Conservation (phyloP, 129 eudicot species). For the Heracleum sosnowskyi region DNA sequence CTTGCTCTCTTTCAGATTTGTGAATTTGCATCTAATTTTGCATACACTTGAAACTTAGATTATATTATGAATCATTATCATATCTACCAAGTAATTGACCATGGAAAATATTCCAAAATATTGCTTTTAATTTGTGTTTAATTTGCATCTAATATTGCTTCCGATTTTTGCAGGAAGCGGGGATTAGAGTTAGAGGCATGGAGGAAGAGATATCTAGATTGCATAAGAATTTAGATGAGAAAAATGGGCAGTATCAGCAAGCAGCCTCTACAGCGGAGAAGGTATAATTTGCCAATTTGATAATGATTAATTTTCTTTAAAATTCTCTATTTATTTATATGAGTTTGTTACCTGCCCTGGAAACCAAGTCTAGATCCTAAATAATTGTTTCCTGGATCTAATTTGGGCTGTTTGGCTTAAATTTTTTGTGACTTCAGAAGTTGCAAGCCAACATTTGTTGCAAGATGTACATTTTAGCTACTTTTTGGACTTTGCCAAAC, state of each 20-base stretch:
- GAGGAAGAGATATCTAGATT: conserved; percentile 58
- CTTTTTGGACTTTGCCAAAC: neutral
- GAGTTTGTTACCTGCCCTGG: too few relatives aligned
- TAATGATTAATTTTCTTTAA: neutral
- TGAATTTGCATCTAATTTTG: too few relatives aligned
- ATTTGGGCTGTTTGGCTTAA: neutral
- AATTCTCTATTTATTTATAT: neutral
- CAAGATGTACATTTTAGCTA: neutral
- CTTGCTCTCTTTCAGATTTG: too few relatives aligned
- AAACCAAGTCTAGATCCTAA: neutral
- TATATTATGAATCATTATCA: too few relatives aligned
- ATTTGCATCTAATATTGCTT: too few relatives aligned
- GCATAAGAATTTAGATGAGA: conserved; percentile 76
- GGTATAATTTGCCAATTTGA: conserved; percentile 28
- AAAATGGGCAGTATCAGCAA: conserved; percentile 50
- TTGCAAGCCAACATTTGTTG: too few relatives aligned
- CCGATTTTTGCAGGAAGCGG: conserved; percentile 42
- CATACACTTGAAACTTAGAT: too few relatives aligned
- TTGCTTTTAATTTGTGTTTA: too few relatives aligned
- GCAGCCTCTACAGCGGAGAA: conserved; percentile 60
- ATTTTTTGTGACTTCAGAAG: neutral
- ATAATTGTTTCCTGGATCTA: neutral
- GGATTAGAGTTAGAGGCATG: conserved; percentile 60
- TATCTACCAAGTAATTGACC: too few relatives aligned
- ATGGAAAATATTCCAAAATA: too few relatives aligned